Conservation (phyloP, 495 filamentous ascomycete genomes). For the Penicillium taxi region DNA sequence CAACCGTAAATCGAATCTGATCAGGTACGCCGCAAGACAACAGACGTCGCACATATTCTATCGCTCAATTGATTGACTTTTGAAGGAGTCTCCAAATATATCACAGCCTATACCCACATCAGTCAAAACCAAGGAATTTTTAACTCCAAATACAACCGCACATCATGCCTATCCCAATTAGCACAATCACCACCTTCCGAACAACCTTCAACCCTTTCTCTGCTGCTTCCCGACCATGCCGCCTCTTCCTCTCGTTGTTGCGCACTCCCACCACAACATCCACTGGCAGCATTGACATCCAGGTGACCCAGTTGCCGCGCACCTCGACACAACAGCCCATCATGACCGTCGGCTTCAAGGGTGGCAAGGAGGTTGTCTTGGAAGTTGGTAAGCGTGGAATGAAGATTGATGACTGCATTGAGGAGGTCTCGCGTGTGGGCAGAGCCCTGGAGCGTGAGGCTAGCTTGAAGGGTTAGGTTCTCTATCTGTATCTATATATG, state of each 20-base stretch:
- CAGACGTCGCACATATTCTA: no score
- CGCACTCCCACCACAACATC: conserved; percentile 54
- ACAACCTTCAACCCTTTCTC: conserved; percentile 91
- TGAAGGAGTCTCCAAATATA: no score
- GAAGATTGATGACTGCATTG: conserved; percentile 76
- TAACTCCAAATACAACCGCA: no score
- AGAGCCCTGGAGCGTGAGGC: conserved; percentile 70
- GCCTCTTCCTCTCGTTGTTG: conserved; percentile 80
- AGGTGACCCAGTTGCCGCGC: conserved; percentile 58
- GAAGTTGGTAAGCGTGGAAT: conserved; percentile 82
- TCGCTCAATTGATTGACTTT: no score
- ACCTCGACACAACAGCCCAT: conserved; percentile 45
- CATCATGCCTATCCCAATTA: conserved; percentile 66
- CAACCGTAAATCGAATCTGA: conserved; percentile 2
- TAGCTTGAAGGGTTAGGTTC: conserved; percentile 57
- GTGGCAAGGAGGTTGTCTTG: conserved; percentile 39
- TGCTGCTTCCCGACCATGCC: conserved; percentile 63
- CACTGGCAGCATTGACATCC: conserved; percentile 67
- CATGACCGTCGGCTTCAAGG: conserved; percentile 61
- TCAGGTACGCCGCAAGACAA: conserved; percentile 10
- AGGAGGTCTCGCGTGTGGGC: conserved; percentile 87
- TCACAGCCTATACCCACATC: no score
- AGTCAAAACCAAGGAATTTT: no score
- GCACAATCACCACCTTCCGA: conserved; percentile 65
- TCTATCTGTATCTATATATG: not conserved